Conservation (phyloP, 2,329 filamentous ascomycete genomes). For the Colletotrichum sp. region DNA sequence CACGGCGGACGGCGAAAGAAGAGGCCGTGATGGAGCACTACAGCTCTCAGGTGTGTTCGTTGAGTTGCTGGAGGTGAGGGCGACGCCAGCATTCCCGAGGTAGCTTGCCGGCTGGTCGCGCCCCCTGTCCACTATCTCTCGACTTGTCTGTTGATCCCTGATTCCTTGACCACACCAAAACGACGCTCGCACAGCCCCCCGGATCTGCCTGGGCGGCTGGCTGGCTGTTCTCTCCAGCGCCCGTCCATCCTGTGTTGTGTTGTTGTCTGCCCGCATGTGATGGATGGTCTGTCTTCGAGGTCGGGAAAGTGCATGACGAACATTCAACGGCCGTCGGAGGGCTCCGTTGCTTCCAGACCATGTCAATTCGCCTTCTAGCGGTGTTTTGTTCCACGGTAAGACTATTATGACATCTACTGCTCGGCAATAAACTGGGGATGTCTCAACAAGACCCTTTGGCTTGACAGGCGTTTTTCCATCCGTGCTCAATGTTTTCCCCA, state of each 20-base stretch:
- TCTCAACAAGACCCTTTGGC: background rate
- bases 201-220: background rate
- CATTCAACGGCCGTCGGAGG: background rate
- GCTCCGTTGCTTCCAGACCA: background rate
- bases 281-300: background rate
- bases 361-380: background rate
- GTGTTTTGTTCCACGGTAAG: background rate
- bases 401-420: background rate
- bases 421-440: background rate
- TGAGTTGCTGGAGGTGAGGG: background rate
- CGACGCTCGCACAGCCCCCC: background rate
- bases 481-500: background rate
- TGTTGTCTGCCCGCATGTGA: background rate
- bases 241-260: background rate
- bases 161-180: background rate
- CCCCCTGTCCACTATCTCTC: background rate
- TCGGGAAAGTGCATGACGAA: background rate
- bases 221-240: background rate
- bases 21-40: background rate
- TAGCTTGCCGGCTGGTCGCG: background rate
- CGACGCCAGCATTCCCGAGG: background rate
- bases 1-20: background rate
- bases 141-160: slow-evolving; percentile 5
- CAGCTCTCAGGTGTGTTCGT: background rate
- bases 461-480: background rate